Evolutionary conservation across 306 rosid genomes (phyloP).

Genomic region (Geum urbanum): DNA sequence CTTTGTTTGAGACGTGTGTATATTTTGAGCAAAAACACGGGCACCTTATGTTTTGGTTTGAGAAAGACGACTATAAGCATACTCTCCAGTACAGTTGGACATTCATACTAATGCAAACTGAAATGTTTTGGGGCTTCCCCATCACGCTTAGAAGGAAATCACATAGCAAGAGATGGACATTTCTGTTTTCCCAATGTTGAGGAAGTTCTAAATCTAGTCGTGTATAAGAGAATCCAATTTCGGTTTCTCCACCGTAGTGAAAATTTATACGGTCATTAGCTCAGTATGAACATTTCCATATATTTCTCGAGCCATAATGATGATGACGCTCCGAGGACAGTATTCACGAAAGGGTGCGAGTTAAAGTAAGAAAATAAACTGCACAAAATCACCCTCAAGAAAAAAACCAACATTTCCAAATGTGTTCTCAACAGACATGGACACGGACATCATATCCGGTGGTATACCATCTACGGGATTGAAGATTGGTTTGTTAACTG

Average conservation of each 20-base stretch:
- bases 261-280: background rate
- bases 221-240: background rate
- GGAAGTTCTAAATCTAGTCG: no score
- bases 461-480: constrained; percentile 18
- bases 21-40: constrained; percentile 12
- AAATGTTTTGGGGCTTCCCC: no score
- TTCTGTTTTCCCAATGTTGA: no score
- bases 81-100: background rate
- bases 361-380: constrained; percentile 24
- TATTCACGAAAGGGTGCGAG: background rate
- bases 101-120: no score
- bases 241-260: background rate
- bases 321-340: background rate
- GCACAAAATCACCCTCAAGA: constrained; percentile 7
- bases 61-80: background rate
- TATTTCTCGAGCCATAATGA: background rate
- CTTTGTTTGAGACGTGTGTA: constrained; percentile 16
- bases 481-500: constrained; percentile 19
- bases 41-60: background rate
- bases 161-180: no score
- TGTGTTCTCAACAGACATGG: constrained; percentile 15
- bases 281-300: background rate
- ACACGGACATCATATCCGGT: constrained; percentile 15
- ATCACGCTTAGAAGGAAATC: no score
- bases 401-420: constrained; percentile 5